Conservation (phyloP, 768 basidiomycete genomes). For the Grammothele lineata region DNA sequence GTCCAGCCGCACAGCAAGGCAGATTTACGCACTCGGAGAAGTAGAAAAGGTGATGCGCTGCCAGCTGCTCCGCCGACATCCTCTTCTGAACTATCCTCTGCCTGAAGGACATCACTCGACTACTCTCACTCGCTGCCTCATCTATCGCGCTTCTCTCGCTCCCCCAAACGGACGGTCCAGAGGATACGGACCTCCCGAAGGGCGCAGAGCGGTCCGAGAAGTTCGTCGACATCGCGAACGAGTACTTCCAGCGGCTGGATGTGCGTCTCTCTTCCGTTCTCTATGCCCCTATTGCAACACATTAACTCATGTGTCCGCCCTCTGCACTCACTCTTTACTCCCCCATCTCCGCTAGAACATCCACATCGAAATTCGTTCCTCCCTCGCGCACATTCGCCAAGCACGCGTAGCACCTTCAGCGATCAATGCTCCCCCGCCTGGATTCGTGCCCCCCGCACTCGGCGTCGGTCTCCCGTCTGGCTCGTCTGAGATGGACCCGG, state of each 20-base stretch:
- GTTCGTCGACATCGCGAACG: conserved; percentile 80
- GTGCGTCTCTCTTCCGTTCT: conserved; percentile 35
- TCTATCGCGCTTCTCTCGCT: conserved; percentile 75
- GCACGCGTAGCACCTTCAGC: conserved; percentile 84
- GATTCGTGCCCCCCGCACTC: conserved; percentile 72
- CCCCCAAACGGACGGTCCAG: conserved; percentile 74
- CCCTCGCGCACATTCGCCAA: conserved; percentile 75
- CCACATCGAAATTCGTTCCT: conserved; percentile 71
- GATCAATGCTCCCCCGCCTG: conserved; percentile 73
- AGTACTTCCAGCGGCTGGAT: conserved; percentile 81
- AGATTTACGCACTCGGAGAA: conserved; percentile 75
- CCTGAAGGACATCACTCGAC: conserved; percentile 67
- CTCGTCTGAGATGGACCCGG: too few relatives aligned
- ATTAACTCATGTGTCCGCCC: neutral
- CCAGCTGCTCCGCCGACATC: neutral
- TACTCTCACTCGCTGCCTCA: conserved; percentile 71
- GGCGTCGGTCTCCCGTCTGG: conserved; percentile 65
- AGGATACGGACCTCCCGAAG: conserved; percentile 59
- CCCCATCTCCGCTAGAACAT: conserved; percentile 50
- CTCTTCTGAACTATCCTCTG: neutral
- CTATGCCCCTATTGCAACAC: neutral
- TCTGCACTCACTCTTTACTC: neutral
- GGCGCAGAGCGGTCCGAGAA: conserved; percentile 83
- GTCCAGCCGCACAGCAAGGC: conserved; percentile 74
- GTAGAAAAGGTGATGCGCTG: conserved; percentile 69